Evolutionary conservation across 257 asterid genomes (phyloP), one percentile per base, ranked within the genome.

Genomic region (Ophiorrhiza pumila): DNA sequence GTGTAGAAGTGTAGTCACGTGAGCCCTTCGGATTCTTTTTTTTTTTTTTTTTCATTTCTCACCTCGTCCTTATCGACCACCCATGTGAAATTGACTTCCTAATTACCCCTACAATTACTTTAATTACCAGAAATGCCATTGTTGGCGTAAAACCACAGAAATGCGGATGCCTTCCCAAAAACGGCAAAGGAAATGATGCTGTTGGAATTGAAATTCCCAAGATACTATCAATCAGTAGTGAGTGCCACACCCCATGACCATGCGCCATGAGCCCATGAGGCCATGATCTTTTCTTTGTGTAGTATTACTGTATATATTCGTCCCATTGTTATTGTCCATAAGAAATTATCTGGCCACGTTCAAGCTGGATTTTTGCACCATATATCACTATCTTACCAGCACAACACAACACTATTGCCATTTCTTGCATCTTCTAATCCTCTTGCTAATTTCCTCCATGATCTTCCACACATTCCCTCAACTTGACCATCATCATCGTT

Each of bases 261-360:
- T 46, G 17, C 3, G 18, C 37, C 12, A 2, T 56, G 62, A 56
- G 34, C 20, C 5, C 22, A 60, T 25, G 31, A 1, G n/a, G 43
- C 31, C 7, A 32, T 10, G 22, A n/a, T 41, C 39, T 52, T 71
- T 62, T 25, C 27, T 41, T 61, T 34, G 52, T 46, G 52, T 20
- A 20, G 18, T 35, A n/a, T n/a, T n/a, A n/a, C n/a, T n/a, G n/a
- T n/a, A n/a, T n/a, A n/a, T n/a, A n/a, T 37, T 62, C 68, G 68
- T 65, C 52, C n/a, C 61, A 9, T 32, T 2, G 69, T 50, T 63
- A 27, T 32, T 79, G 66, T 74, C 66, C 68, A 37, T 56, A 45
- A 6, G 14, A 59, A n/a, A 45, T 71, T 74, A 72, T 32, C 80
- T 76, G 80, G 80, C 83, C 83, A 80, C 78, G 78, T 80, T 80